phyloP scores from a whole-genome alignment of 2,329 filamentous ascomycete species.

The Zopfia rhizophila region DNA sequence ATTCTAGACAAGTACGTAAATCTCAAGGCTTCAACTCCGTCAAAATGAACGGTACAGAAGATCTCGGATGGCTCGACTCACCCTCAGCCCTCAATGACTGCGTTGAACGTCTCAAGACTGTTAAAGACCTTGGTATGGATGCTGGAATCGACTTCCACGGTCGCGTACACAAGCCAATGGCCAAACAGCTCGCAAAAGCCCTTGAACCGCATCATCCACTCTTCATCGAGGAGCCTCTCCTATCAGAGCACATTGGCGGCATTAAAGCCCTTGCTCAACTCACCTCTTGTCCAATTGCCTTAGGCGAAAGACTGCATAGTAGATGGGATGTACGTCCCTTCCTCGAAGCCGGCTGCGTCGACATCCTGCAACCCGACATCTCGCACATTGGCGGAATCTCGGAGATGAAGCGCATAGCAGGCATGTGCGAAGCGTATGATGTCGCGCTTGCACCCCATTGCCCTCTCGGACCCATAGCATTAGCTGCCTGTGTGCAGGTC shows the following conservation, averaged over 20 bases:
- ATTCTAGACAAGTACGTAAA: slow-evolving; percentile 63
- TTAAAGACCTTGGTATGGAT: slow-evolving; percentile 76
- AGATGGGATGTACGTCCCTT: slow-evolving; percentile 80
- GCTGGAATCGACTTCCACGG: slow-evolving; percentile 83
- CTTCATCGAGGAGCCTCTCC: slow-evolving; percentile 80
- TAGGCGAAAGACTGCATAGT: slow-evolving; percentile 77
- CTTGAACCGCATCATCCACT: slow-evolving; percentile 75
- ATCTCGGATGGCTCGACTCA: slow-evolving; percentile 80
- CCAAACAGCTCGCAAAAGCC: slow-evolving; percentile 75
- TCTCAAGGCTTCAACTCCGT: slow-evolving; percentile 72
- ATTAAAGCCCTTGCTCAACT: slow-evolving; percentile 69
- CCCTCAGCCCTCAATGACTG: slow-evolving; percentile 70
- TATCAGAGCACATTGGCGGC: slow-evolving; percentile 74
- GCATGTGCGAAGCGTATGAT: slow-evolving; percentile 78
- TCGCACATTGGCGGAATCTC: slow-evolving; percentile 78
- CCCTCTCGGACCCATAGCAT: slow-evolving; percentile 76
- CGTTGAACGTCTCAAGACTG: slow-evolving; percentile 73
- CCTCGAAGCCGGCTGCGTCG: slow-evolving; percentile 73
- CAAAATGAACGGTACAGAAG: slow-evolving; percentile 85
- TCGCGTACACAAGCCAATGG: slow-evolving; percentile 81
- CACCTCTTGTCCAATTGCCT: slow-evolving; percentile 73
- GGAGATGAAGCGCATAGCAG: slow-evolving; percentile 74
- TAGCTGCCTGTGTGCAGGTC: slow-evolving; percentile 77
- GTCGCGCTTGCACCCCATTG: slow-evolving; percentile 79
- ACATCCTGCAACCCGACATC: slow-evolving; percentile 79